A percentile compares a stretch with the other conserved stretches of the same genome.
These are phyloP conservation scores for Ascosphaera aggregata DNA, from an alignment of 2,329 filamentous ascomycete genomes.

Conservation along the genomic window DNA sequence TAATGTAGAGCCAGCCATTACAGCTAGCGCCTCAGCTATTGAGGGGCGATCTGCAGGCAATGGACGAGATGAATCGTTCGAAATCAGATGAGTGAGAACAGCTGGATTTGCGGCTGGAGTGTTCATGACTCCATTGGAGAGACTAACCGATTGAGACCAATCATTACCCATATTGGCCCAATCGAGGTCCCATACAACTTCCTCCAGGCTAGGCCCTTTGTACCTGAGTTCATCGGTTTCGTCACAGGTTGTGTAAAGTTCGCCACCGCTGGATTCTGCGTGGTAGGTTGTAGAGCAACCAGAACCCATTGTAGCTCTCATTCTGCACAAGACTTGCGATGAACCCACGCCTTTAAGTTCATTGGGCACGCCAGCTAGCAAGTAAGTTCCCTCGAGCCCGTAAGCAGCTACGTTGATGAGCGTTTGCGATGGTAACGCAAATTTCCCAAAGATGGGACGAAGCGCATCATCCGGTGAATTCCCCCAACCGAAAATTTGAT, in stretches of 20 bases:
- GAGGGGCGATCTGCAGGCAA: slow-evolving; percentile 31
- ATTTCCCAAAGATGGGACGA: slow-evolving; percentile 30
- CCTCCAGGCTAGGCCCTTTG: slow-evolving; percentile 16
- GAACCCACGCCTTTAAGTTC: slow-evolving; percentile 4
- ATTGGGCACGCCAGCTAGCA: background rate
- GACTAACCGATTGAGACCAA: slow-evolving; percentile 31
- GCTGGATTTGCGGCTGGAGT: slow-evolving; percentile 35
- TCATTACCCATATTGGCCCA: slow-evolving; percentile 32
- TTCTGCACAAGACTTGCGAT: slow-evolving; percentile 43
- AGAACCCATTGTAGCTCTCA: slow-evolving; percentile 39
- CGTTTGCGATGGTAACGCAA: slow-evolving; percentile 42
- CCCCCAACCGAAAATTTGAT: slow-evolving; percentile 49
- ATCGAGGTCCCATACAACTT: slow-evolving; percentile 16
- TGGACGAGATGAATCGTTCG: slow-evolving; percentile 22
- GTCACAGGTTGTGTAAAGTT: slow-evolving; percentile 39
- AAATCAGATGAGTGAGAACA: slow-evolving; percentile 32
- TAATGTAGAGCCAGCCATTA: slow-evolving; percentile 42
- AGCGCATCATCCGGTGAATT: background rate
- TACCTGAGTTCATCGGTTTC: slow-evolving; percentile 35
- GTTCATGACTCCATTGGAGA: slow-evolving; percentile 31
- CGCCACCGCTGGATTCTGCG: slow-evolving; percentile 32
- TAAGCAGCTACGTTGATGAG: slow-evolving; percentile 26
- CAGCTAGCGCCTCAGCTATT: slow-evolving; percentile 49
- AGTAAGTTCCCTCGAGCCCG: background rate
- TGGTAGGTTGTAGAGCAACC: slow-evolving; percentile 39